Evolutionary conservation across 2,329 filamentous ascomycete genomes (phyloP).

Genomic region (Alternaria triticina): DNA sequence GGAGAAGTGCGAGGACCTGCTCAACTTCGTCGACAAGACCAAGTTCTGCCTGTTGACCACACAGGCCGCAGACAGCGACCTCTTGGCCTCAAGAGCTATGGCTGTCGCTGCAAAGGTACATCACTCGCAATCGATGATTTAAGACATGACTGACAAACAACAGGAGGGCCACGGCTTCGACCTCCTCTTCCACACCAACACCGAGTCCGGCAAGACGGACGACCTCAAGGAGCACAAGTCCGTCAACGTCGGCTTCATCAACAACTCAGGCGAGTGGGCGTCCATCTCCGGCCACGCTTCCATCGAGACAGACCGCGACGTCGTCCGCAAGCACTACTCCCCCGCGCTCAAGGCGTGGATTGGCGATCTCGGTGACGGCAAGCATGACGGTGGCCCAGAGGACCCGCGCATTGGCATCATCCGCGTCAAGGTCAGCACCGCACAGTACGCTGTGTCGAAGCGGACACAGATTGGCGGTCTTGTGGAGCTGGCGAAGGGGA

Average conservation of each 20-base stretch:
- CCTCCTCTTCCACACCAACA: slow-evolving; percentile 90
- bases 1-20: slow-evolving; percentile 78
- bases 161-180: slow-evolving; percentile 81
- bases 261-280: slow-evolving; percentile 80
- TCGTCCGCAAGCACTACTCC: slow-evolving; percentile 74
- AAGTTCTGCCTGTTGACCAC: slow-evolving; percentile 95
- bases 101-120: slow-evolving; percentile 77
- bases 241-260: slow-evolving; percentile 83
- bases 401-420: slow-evolving; percentile 86
- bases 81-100: slow-evolving; percentile 84
- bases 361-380: slow-evolving; percentile 78
- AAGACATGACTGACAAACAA: slow-evolving; percentile 1
- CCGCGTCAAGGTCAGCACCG: slow-evolving; percentile 73
- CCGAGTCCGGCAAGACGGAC: slow-evolving; percentile 85
- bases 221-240: slow-evolving; percentile 75
- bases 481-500: slow-evolving; percentile 76
- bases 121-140: background rate
- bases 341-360: slow-evolving; percentile 80
- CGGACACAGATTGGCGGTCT: slow-evolving; percentile 69
- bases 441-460: slow-evolving; percentile 71
- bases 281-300: slow-evolving; percentile 77
- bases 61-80: slow-evolving; percentile 66
- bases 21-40: slow-evolving; percentile 70
- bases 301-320: slow-evolving; percentile 71
- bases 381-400: slow-evolving; percentile 79